Base-by-base conservation (phyloP, 805 yeast species). In the Candida awuae region DNA sequence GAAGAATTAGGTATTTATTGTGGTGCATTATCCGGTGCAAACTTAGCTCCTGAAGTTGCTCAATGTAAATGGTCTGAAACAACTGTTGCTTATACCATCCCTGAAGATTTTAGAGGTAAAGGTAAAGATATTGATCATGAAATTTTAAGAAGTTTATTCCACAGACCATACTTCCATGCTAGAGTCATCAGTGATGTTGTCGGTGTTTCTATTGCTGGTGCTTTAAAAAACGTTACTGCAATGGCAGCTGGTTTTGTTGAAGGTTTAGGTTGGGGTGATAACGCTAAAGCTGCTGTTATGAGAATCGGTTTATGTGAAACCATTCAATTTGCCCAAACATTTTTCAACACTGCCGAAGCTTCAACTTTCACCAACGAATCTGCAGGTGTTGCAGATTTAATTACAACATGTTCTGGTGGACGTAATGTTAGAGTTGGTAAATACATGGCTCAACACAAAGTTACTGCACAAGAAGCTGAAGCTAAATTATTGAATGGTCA, bases 221-320 rank as follows among this genome's bases (percentile, higher is more conserved):
- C 98, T 9, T 74, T 92, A 63, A 92, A 92, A 69, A 92, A 92
- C 65, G 84, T 92, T 38, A 90, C 90, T 46, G 98, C 98, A 27
- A 69, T 87, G 56, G 94, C 95, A 48, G 96, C 94, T 45, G 98
- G 98, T 41, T 84, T 92, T 58, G 97, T 90, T 46, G 95, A 86
- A 64, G 98, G 98, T 53, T 73, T 84, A 47, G 95, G 94, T 47
- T 92, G 98, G 98, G 98, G 98, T 62, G 95, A 87, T 65, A 92
- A 92, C 61, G 97, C 98, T 48, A 87, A 90, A 65, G 82, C 97
- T 40, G 98, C 97, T 32, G 80, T 92, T 54, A 94, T 90, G 88
- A 77, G 98, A 67, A 82, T 90, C 50, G 98, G 98, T 34, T 67
- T 92, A 49, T 73, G 81, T 55, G 98, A 92, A 68, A 85, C 84